phyloP scores from a whole-genome alignment of 192 early-diverging fungal species.

The Gonapodya sp. region DNA sequence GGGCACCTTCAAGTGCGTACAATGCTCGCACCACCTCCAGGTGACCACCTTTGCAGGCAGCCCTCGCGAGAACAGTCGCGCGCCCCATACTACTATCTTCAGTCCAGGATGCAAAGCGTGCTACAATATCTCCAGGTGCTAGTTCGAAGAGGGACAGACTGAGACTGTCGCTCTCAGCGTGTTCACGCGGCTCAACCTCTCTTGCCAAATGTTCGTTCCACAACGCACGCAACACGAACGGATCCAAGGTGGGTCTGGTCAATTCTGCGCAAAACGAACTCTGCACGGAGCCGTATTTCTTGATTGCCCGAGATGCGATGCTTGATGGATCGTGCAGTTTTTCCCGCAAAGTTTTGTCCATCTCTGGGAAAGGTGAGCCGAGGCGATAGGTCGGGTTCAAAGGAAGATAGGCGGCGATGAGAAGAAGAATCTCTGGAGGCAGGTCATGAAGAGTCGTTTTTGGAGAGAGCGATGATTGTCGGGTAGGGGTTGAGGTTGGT shows the following conservation, averaged over 20 bases:
- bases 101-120: no score
- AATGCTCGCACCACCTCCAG: background rate
- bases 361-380: background rate
- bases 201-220: background rate
- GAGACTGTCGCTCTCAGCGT: no score
- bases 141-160: no score
- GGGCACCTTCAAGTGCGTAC: background rate
- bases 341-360: background rate
- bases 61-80: background rate
- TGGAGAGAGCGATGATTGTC: no score
- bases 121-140: no score
- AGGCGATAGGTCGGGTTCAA: background rate
- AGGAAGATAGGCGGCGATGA: background rate
- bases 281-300: background rate
- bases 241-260: background rate
- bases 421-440: background rate
- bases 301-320: background rate
- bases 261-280: background rate
- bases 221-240: background rate
- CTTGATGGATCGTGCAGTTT: background rate
- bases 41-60: background rate
- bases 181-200: no score
- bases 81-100: no score
- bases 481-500: no score
- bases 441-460: background rate